Conservation (phyloP, 768 basidiomycete species). For the Coprinellus aureogranulatus region DNA sequence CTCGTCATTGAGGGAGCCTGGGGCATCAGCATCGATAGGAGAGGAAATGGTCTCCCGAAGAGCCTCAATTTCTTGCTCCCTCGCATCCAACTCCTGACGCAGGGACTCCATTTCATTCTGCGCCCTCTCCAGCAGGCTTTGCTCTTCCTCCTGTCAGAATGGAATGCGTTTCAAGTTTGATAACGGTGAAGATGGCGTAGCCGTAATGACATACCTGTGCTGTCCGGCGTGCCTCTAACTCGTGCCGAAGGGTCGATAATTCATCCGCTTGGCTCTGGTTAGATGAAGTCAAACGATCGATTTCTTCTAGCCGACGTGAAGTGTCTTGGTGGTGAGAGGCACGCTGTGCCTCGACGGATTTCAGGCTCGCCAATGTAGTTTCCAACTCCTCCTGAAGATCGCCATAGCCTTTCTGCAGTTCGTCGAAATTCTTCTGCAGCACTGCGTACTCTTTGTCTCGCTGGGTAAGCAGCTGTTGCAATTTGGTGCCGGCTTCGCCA, state of each 20-base stretch:
- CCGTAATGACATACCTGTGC: conserved; percentile 33
- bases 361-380: conserved; percentile 48
- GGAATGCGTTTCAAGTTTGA: not conserved
- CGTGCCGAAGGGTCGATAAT: conserved; percentile 47
- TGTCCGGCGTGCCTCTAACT: conserved; percentile 45
- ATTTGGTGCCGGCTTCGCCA: conserved; percentile 43
- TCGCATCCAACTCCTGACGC: conserved; percentile 55
- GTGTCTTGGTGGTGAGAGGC: conserved; percentile 55
- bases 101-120: conserved; percentile 72
- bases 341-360: conserved; percentile 66
- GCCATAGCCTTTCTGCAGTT: conserved; percentile 60
- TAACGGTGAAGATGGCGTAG: not conserved
- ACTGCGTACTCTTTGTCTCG: conserved; percentile 54
- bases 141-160: conserved; percentile 51
- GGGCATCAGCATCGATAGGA: conserved; percentile 33
- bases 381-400: conserved; percentile 65
- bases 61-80: conserved; percentile 66
- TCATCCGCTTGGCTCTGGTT: conserved; percentile 54
- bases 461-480: conserved; percentile 42
- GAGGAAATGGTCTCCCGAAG: conserved; percentile 48
- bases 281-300: conserved; percentile 48
- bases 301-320: conserved; percentile 52
- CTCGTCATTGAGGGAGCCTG: conserved; percentile 69
- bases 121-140: conserved; percentile 59
- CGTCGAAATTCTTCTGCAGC: conserved; percentile 48